These are phyloP conservation scores for Marchantia paleacea DNA, from an alignment of 225 moss, liverwort and hornwort genomes.

Conservation along the genomic window DNA sequence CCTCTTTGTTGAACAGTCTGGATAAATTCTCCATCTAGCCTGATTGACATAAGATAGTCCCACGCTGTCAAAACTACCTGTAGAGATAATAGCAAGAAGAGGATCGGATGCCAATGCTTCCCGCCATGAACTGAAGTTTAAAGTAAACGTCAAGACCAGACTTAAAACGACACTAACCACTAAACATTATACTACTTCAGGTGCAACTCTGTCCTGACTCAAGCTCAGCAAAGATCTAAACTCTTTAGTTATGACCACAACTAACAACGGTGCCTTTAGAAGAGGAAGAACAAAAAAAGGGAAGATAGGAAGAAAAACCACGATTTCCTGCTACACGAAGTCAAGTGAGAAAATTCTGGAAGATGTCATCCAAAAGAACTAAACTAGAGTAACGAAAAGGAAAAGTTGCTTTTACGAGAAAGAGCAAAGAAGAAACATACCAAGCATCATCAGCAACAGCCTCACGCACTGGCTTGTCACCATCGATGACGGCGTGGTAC, in stretches of 20 bases:
- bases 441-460: conserved; percentile 76
- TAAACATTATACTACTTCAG: neutral
- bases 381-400: too few relatives aligned
- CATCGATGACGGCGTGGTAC: conserved; percentile 75
- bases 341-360: neutral
- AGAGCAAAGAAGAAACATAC: conserved; percentile 29
- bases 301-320: neutral
- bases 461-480: conserved; percentile 73
- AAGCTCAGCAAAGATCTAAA: neutral
- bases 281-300: neutral
- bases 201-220: neutral
- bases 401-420: too few relatives aligned
- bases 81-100: neutral
- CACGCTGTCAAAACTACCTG: conserved; percentile 2
- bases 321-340: neutral
- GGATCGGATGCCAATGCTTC: neutral
- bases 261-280: too few relatives aligned
- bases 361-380: too few relatives aligned
- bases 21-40: conserved; percentile 95
- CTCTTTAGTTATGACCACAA: too few relatives aligned
- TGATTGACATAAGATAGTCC: conserved; percentile 17
- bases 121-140: neutral
- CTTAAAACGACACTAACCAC: neutral
- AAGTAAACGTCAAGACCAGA: neutral
- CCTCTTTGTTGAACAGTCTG: conserved; percentile 96